Percentiles rank a stretch among this genome's conserved stretches.
These are phyloP conservation scores for Xerophyta viscosa DNA, from an alignment of 106 monocot species.

Conservation along the genomic window DNA sequence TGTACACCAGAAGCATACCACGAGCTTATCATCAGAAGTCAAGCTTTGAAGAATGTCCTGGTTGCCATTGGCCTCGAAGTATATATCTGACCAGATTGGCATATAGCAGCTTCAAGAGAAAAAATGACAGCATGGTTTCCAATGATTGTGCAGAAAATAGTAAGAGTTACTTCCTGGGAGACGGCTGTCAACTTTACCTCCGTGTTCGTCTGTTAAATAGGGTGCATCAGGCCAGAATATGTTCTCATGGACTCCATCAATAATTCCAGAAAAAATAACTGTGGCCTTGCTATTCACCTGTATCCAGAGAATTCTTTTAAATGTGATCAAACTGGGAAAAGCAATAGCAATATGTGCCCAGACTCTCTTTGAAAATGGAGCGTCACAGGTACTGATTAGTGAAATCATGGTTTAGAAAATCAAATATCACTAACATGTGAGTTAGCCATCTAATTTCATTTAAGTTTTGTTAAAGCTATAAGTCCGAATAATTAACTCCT, in stretches of 20 bases:
- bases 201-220: conserved; percentile 84
- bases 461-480: too few relatives aligned
- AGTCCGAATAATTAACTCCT: too few relatives aligned
- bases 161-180: background rate
- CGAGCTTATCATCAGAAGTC: conserved; percentile 56
- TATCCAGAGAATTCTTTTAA: background rate
- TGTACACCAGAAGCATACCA: too few relatives aligned
- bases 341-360: too few relatives aligned
- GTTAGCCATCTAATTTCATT: too few relatives aligned
- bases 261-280: conserved; percentile 48
- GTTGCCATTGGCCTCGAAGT: conserved; percentile 55
- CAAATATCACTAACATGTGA: background rate
- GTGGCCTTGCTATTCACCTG: conserved; percentile 79
- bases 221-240: conserved; percentile 56
- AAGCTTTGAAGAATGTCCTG: conserved; percentile 49
- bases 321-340: too few relatives aligned
- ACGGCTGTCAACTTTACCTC: conserved; percentile 38
- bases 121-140: conserved; percentile 12
- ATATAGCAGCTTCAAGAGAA: conserved; percentile 24
- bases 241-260: conserved; percentile 56
- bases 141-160: conserved; percentile 1
- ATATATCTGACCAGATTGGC: conserved; percentile 68
- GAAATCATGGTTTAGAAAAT: background rate
- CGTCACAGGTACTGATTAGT: too few relatives aligned
- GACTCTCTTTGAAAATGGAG: too few relatives aligned